Evolutionary conservation across 805 yeast species (phyloP).

Genomic region (Kodamaea hsintzibuensis): DNA sequence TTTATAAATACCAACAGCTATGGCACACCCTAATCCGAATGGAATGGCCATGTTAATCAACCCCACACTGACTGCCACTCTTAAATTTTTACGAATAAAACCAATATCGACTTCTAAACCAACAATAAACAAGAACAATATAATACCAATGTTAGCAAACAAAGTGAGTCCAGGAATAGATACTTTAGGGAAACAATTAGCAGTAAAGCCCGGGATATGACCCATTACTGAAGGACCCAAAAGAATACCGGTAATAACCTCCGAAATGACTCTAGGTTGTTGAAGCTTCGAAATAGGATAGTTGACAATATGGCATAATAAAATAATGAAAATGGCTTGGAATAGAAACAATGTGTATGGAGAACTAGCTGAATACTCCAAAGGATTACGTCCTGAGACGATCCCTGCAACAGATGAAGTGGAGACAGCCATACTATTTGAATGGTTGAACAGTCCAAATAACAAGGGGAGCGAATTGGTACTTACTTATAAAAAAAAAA

Average conservation of each 20-base stretch:
- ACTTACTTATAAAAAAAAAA: neutral
- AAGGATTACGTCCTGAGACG: conserved; percentile 70
- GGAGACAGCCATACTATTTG: conserved; percentile 28
- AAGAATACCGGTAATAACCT: conserved; percentile 73
- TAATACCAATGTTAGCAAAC: conserved; percentile 73
- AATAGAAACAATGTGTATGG: conserved; percentile 72
- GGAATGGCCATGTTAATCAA: conserved; percentile 74
- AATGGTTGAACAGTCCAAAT: neutral
- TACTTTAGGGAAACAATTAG: conserved; percentile 60
- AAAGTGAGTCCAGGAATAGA: conserved; percentile 66
- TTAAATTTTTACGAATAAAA: conserved; percentile 60
- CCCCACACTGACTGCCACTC: conserved; percentile 69
- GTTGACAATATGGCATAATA: conserved; percentile 60
- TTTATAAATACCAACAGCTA: conserved; percentile 66
- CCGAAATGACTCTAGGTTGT: conserved; percentile 83
- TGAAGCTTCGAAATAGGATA: conserved; percentile 59
- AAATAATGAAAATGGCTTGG: conserved; percentile 63
- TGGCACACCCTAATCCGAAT: conserved; percentile 74
- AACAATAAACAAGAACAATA: conserved; percentile 70
- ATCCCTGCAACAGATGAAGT: conserved; percentile 60
- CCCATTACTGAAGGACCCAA: conserved; percentile 79
- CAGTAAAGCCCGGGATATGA: conserved; percentile 64
- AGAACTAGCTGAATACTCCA: conserved; percentile 53
- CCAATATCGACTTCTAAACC: conserved; percentile 77
- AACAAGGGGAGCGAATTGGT: neutral